Conservation (phyloP, 495 filamentous ascomycete species). For the Podospora australis region DNA sequence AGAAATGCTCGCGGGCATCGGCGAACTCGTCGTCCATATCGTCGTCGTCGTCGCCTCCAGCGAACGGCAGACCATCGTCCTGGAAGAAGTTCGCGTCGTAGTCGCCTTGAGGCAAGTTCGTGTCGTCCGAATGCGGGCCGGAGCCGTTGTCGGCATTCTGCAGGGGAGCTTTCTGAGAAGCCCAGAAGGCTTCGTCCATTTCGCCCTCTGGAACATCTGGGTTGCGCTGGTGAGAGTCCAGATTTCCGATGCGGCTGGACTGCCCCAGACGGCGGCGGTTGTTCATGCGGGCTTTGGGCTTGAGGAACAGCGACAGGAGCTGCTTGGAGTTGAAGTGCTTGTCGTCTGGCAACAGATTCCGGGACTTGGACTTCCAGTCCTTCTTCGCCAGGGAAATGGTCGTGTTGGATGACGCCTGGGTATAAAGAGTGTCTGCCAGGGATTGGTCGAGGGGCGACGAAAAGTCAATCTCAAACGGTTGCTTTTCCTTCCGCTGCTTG, state of each 20-base stretch:
- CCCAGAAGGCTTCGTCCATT: constrained; percentile 96
- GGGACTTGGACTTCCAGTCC: constrained; percentile 88
- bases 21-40: constrained; percentile 67
- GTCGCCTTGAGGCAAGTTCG: constrained; percentile 51
- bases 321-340: constrained; percentile 96
- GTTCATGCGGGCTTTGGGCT: constrained; percentile 77
- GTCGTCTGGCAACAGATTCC: constrained; percentile 93
- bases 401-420: constrained; percentile 70
- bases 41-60: constrained; percentile 70
- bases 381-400: constrained; percentile 81
- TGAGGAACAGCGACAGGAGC: constrained; percentile 83
- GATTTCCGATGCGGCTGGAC: constrained; percentile 25
- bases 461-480: constrained; percentile 94
- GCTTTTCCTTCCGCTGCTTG: constrained; percentile 80
- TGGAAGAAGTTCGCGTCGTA: constrained; percentile 98
- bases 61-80: constrained; percentile 79
- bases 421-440: constrained; percentile 77
- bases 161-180: constrained; percentile 58
- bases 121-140: constrained; percentile 28
- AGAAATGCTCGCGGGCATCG: constrained; percentile 85
- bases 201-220: constrained; percentile 60
- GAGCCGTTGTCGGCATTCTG: constrained; percentile 11
- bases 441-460: constrained; percentile 59
- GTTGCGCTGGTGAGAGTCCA: constrained; percentile 27
- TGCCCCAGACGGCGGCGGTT: constrained; percentile 32